Evolutionary conservation across 345 rosid genomes (phyloP).

Genomic region (Litchi chinensis): DNA sequence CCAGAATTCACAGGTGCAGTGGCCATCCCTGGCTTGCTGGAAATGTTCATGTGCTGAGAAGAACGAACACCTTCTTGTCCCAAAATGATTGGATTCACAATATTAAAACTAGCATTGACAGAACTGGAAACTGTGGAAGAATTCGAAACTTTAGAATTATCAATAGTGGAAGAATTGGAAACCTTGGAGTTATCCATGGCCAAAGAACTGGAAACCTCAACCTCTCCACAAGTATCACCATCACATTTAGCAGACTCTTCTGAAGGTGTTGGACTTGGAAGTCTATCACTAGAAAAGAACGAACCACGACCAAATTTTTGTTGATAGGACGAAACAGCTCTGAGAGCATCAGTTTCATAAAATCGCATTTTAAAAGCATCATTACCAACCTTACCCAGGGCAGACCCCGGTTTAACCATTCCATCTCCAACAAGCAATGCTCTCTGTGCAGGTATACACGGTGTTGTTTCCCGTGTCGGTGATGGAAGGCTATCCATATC

Average conservation of each 20-base stretch:
- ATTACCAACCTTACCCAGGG: slow-evolving; percentile 38
- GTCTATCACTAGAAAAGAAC: slow-evolving; percentile 46
- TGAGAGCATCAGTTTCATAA: slow-evolving; percentile 76
- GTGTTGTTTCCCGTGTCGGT: slow-evolving; percentile 77
- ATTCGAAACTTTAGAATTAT: slow-evolving; percentile 50
- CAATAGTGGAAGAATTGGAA: slow-evolving; percentile 48
- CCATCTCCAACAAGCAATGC: slow-evolving; percentile 40
- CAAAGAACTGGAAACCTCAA: slow-evolving; percentile 70
- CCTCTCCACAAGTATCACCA: slow-evolving; percentile 64
- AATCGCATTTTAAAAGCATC: slow-evolving; percentile 45
- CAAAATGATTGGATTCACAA: slow-evolving; percentile 25
- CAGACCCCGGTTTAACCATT: slow-evolving; percentile 35
- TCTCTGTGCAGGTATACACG: slow-evolving; percentile 46
- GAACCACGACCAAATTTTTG: slow-evolving; percentile 63
- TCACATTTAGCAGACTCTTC: slow-evolving; percentile 63
- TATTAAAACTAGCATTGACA: slow-evolving; percentile 21
- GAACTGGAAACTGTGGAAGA: slow-evolving; percentile 55
- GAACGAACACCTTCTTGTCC: slow-evolving; percentile 34
- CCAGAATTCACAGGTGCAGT: slow-evolving; percentile 30
- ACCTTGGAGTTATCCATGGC: slow-evolving; percentile 32
- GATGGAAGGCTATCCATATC: slow-evolving; percentile 96
- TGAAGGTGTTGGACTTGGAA: slow-evolving; percentile 98
- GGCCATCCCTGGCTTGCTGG: slow-evolving; percentile 26
- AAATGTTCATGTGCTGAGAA: slow-evolving; percentile 27
- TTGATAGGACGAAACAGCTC: slow-evolving; percentile 80